Percentiles rank a stretch among this genome's conserved stretches.
These are phyloP conservation scores for Candida incommunis DNA, from an alignment of 805 yeast species.

Conservation along the genomic window DNA sequence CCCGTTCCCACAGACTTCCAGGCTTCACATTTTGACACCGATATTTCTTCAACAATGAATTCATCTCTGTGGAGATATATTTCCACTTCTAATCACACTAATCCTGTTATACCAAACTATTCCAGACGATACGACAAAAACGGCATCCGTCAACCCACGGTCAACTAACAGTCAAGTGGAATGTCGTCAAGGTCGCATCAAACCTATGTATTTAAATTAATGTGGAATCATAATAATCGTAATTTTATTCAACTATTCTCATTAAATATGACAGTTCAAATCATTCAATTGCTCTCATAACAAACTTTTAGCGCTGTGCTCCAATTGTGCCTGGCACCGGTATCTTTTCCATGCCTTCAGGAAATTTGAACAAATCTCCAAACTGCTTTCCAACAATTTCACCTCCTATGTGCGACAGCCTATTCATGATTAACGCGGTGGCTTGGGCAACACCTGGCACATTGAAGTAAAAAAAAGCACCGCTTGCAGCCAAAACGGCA, in stretches of 20 bases:
- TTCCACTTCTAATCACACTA: slow-evolving; percentile 1
- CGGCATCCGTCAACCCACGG: not conserved
- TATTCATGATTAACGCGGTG: not conserved
- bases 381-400: not conserved
- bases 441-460: not conserved
- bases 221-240: not conserved
- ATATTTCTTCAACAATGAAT: not conserved
- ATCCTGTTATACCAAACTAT: slow-evolving; percentile 1
- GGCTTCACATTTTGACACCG: not conserved
- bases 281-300: too few species aligned
- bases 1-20: not conserved
- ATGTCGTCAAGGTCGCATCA: too few species aligned
- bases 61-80: not conserved
- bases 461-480: slow-evolving; percentile 23
- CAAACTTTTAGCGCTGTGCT: too few species aligned
- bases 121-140: not conserved
- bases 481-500: slow-evolving; percentile 42
- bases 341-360: not conserved
- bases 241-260: not conserved
- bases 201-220: too few species aligned
- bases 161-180: too few species aligned
- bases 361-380: not conserved
- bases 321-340: not conserved
- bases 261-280: too few species aligned
- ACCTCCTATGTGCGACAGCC: not conserved